Percentiles rank a stretch among this genome's conserved stretches.
Evolutionary conservation across 2,329 filamentous ascomycete genomes (phyloP).

Genomic region (Calonectria pseudoturangicola): DNA sequence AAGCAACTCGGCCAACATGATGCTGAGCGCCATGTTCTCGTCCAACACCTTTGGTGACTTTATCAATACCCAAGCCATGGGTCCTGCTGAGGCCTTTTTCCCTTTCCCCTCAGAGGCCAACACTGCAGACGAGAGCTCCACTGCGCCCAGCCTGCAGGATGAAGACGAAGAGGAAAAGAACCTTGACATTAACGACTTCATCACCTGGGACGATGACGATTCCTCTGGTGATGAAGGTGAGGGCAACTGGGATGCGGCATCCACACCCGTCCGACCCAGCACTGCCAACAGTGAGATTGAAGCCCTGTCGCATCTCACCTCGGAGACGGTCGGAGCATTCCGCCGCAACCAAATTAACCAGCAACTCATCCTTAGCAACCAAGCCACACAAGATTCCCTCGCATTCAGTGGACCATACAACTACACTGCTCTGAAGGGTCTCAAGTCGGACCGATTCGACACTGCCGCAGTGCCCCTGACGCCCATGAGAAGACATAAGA

Average conservation of each 20-base stretch:
- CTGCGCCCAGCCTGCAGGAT: conserved; percentile 60
- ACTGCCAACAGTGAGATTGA: conserved; percentile 69
- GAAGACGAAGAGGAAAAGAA: conserved; percentile 80
- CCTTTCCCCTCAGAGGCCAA: conserved; percentile 78
- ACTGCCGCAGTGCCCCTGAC: conserved; percentile 82
- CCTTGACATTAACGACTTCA: conserved; percentile 82
- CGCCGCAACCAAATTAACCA: conserved; percentile 80
- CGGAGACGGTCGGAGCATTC: conserved; percentile 85
- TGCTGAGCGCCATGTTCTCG: conserved; percentile 84
- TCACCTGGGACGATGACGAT: conserved; percentile 77
- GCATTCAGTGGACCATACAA: conserved; percentile 77
- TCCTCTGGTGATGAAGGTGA: conserved; percentile 77
- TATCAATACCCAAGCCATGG: conserved; percentile 79
- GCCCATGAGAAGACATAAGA: conserved; percentile 77
- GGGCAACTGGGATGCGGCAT: conserved; percentile 69
- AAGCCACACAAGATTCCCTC: conserved; percentile 77
- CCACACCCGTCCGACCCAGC: conserved; percentile 71
- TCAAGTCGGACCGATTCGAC: conserved; percentile 79
- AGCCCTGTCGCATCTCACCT: conserved; percentile 75
- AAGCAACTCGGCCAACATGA: conserved; percentile 82
- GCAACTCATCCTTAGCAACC: conserved; percentile 75
- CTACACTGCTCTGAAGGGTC: conserved; percentile 76
- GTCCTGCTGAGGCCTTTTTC: conserved; percentile 85
- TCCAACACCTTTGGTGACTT: conserved; percentile 74
- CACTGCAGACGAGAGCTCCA: conserved; percentile 69